phyloP scores from a whole-genome alignment of 108 stramenopile genomes.

The Pseudonitzschia pungens region DNA sequence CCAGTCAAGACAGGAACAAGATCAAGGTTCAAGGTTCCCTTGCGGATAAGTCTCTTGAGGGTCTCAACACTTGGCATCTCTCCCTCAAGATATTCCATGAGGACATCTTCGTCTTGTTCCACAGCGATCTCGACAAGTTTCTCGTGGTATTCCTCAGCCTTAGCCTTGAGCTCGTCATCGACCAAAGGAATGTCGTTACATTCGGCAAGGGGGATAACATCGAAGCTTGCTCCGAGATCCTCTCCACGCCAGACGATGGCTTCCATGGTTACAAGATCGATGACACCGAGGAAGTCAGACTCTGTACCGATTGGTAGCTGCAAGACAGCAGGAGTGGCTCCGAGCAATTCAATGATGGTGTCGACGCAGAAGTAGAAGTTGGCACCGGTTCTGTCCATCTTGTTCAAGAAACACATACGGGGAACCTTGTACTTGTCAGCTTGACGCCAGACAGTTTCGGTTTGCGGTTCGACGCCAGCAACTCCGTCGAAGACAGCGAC shows the following conservation, averaged over 20 bases:
- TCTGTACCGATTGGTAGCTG: conserved; percentile 95
- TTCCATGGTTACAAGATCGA: conserved; percentile 97
- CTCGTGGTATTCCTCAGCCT: conserved; percentile 82
- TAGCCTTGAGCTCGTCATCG: conserved; percentile 83
- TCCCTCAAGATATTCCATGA: conserved; percentile 89
- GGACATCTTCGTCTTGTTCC: conserved; percentile 90
- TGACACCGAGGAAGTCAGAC: conserved; percentile 91
- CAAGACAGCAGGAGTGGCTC: conserved; percentile 90
- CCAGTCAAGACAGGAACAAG: conserved; percentile 96
- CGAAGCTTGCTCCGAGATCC: conserved; percentile 95
- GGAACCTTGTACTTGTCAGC: conserved; percentile 97
- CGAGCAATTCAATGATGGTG: conserved; percentile 91
- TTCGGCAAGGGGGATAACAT: conserved; percentile 85
- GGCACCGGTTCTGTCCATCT: conserved; percentile 99
- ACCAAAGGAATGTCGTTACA: conserved; percentile 86
- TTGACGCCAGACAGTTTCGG: conserved; percentile 99
- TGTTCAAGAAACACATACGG: conserved; percentile 98
- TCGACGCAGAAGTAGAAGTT: conserved; percentile 95
- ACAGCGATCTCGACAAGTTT: conserved; percentile 85
- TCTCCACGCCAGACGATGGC: conserved; percentile 95
- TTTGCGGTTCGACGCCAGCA: conserved; percentile 98
- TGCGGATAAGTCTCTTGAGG: conserved; percentile 87
- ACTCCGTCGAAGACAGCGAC: conserved; percentile 99
- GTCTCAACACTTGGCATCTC: conserved; percentile 76
- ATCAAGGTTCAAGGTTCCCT: conserved; percentile 83